A percentile compares a stretch with the other conserved stretches of the same genome.
phyloP scores from a whole-genome alignment of 768 basidiomycete species.

The Xanthoconium stramineum region DNA sequence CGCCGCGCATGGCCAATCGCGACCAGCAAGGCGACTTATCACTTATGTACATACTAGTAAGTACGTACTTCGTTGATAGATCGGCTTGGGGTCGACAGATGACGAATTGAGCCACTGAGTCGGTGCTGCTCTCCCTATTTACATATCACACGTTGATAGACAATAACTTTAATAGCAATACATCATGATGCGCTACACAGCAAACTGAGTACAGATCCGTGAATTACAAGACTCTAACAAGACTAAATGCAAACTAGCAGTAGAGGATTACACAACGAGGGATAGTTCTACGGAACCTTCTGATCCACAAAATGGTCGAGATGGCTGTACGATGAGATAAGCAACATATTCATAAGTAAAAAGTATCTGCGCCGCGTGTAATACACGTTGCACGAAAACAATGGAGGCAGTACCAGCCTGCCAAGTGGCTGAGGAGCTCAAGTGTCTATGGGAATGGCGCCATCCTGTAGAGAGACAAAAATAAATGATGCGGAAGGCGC shows the following conservation, averaged over 20 bases:
- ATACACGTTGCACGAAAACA: background rate
- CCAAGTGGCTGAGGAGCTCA: background rate
- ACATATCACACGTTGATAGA: background rate
- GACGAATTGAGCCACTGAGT: background rate
- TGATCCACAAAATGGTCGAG: slow-evolving; percentile 1
- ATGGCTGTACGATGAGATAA: slow-evolving; percentile 1
- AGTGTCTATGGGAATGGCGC: background rate
- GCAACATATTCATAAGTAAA: slow-evolving; percentile 9
- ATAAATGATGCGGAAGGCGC: background rate
- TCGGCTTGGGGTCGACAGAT: too few species aligned
- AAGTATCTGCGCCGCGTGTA: background rate
- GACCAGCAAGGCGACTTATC: too few species aligned
- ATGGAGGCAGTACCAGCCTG: slow-evolving; percentile 13
- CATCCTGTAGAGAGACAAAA: slow-evolving; percentile 3
- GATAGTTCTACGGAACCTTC: slow-evolving; percentile 4
- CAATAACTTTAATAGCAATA: background rate
- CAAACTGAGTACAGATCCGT: slow-evolving; percentile 3
- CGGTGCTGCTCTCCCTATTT: too few species aligned
- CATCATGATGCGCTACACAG: background rate
- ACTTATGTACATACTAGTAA: too few species aligned
- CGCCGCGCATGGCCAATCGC: too few species aligned
- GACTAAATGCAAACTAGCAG: background rate
- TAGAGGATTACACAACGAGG: background rate
- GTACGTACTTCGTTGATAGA: too few species aligned
- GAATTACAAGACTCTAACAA: background rate